Conservation (phyloP, 2,329 filamentous ascomycete genomes). For the Botrytis byssoidea region DNA sequence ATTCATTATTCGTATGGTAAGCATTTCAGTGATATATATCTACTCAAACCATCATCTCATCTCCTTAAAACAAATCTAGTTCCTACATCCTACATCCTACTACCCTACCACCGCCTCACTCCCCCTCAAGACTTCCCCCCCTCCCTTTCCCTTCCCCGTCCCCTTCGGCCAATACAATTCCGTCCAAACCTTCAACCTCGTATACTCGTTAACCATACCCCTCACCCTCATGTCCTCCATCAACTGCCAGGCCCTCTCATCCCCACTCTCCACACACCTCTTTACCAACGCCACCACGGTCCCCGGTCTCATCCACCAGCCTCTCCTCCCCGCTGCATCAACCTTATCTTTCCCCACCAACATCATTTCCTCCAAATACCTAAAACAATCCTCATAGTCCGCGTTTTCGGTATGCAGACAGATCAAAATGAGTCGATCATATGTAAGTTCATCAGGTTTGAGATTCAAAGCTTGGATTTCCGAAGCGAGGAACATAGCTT, state of each 20-base stretch:
- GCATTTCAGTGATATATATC: neutral
- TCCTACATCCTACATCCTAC: too few relatives aligned
- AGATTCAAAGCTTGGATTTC: slow-evolving; percentile 60
- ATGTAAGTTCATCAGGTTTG: slow-evolving; percentile 56
- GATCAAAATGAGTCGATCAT: slow-evolving; percentile 59
- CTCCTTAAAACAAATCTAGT: neutral
- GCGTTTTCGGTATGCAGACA: slow-evolving; percentile 45
- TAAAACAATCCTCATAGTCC: slow-evolving; percentile 48
- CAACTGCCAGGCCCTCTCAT: slow-evolving; percentile 32
- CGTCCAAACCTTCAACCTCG: slow-evolving; percentile 7
- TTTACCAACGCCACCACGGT: slow-evolving; percentile 30
- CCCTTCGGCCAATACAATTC: slow-evolving; percentile 11
- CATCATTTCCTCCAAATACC: slow-evolving; percentile 52
- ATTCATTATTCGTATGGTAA: neutral
- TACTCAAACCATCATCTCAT: neutral
- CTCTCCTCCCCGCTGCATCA: slow-evolving; percentile 28
- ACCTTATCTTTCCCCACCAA: slow-evolving; percentile 39
- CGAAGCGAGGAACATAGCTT: slow-evolving; percentile 59
- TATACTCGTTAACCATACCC: slow-evolving; percentile 11
- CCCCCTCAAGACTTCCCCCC: neutral
- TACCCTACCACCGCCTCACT: too few relatives aligned
- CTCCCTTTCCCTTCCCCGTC: neutral
- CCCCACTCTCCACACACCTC: slow-evolving; percentile 27
- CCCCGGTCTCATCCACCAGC: slow-evolving; percentile 39
- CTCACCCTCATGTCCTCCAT: slow-evolving; percentile 32